A percentile compares a stretch with the other conserved stretches of the same genome.
These are phyloP conservation scores for Ceratobasidium sp. DNA, from an alignment of 1,284 basidiomycete species.

Conservation along the genomic window DNA sequence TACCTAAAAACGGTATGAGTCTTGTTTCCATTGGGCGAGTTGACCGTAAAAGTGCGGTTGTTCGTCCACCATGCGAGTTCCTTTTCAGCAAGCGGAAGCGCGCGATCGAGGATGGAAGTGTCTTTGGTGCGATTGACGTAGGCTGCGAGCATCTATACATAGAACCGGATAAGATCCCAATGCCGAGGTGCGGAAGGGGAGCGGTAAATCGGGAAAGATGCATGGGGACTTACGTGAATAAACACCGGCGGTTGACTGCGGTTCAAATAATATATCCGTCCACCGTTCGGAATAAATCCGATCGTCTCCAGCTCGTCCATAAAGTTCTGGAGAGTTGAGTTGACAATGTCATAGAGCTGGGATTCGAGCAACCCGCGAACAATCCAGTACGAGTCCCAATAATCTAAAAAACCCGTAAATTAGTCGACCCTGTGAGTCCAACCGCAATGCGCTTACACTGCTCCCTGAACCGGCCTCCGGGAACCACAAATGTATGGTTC, in stretches of 20 bases:
- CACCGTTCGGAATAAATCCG: conserved; percentile 94
- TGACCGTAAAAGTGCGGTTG: conserved; percentile 77
- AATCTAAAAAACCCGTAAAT: conserved; percentile 55
- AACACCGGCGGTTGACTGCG: conserved; percentile 91
- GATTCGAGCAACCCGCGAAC: conserved; percentile 78
- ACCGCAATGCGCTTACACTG: conserved; percentile 65
- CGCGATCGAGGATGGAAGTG: conserved; percentile 66
- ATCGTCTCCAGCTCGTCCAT: conserved; percentile 85
- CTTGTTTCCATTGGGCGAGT: conserved; percentile 73
- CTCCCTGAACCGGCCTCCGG: conserved; percentile 78
- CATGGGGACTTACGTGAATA: conserved; percentile 62
- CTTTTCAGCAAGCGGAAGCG: conserved; percentile 67
- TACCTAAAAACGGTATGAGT: conserved; percentile 76
- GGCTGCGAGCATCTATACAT: conserved; percentile 66
- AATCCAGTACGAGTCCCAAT: conserved; percentile 91
- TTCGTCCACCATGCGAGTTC: conserved; percentile 85
- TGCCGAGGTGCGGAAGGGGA: too few relatives aligned
- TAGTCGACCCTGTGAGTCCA: too few relatives aligned
- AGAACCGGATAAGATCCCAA: too few relatives aligned
- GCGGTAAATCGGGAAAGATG: neutral
- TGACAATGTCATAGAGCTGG: conserved; percentile 74
- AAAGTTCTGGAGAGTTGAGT: conserved; percentile 85
- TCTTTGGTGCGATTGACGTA: conserved; percentile 70
- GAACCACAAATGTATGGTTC: conserved; percentile 89
- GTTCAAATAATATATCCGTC: conserved; percentile 83